Base-by-base conservation (phyloP, 2,329 filamentous ascomycete species). In the Fusarium armeniacum region DNA sequence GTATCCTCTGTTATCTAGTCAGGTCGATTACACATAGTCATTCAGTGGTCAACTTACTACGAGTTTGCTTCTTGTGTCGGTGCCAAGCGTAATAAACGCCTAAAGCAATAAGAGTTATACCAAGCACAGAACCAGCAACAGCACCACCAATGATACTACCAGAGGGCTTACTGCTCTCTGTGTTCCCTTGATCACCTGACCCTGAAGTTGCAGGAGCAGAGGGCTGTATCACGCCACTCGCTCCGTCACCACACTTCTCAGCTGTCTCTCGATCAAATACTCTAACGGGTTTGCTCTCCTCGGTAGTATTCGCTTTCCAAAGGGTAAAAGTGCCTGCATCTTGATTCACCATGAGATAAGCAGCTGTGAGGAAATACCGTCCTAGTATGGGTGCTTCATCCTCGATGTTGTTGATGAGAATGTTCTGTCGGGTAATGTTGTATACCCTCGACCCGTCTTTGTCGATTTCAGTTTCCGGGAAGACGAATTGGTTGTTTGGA, bases 321-420 rank as follows among this genome's bases (percentile, higher is more conserved):
- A 80, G 63, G 1, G 78, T 80, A 28, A 79, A 80, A 0, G 73
- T 76, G 1, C 70, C 58, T 9, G 74, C 71, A 11, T 80, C 78
- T 26, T 76, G 73, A 40, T 80, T 73, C 10, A 80, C 76, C 78
- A 80, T 80, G 1, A 80, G 68, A 51, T 80, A 80, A 1, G 78
- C 78, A 0, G 76, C 65, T 0, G 77, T 79, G 13, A 79, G 65
- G 43, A 80, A 80, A 45, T 78, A 78, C 1, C 78, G 71, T 3
- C 78, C 78, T 0, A 80, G 62, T 0, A 73, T 77, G 0, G 75
- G 65, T 0, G 69, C 70, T 18, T 73, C 65, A 16, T 67, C 61
- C 9, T 43, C 55, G 1, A 75, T 15, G 3, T 49, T 55, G 18
- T 70, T 74, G 6, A 79, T 69, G 5, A 76, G 65, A 20, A 78